phyloP scores from a whole-genome alignment of 2,329 filamentous ascomycete species.

The Boeremia exigua region DNA sequence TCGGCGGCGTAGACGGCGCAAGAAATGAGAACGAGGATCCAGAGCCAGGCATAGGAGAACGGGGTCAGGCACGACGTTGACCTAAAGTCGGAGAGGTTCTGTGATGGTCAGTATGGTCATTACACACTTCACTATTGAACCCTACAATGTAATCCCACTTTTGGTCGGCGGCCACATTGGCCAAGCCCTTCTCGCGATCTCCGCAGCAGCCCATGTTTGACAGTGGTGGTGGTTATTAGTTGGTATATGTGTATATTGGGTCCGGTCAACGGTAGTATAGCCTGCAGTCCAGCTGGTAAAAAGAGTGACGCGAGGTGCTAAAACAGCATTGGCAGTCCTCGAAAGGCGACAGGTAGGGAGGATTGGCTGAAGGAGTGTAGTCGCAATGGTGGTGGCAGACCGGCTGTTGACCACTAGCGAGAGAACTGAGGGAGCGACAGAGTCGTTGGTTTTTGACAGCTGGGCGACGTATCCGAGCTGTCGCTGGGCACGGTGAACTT shows the following conservation, averaged over 20 bases:
- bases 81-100: conserved; percentile 76
- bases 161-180: conserved; percentile 52
- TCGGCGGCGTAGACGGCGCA: conserved; percentile 87
- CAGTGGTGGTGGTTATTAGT: conserved; percentile 31
- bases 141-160: conserved; percentile 92
- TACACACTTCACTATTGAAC: conserved; percentile 15
- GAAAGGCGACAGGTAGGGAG: not conserved
- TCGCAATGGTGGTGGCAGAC: conserved; percentile 44
- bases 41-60: conserved; percentile 85
- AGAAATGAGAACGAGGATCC: conserved; percentile 78
- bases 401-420: conserved; percentile 47
- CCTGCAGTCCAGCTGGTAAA: conserved; percentile 47
- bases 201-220: conserved; percentile 47
- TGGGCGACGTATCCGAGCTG: conserved; percentile 23
- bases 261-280: conserved; percentile 44
- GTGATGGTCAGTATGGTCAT: conserved; percentile 26
- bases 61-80: conserved; percentile 76
- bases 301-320: conserved; percentile 39
- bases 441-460: conserved; percentile 27
- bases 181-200: conserved; percentile 45
- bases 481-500: conserved; percentile 18
- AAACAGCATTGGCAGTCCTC: conserved; percentile 31
- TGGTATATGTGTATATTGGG: conserved; percentile 21
- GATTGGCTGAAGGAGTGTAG: conserved; percentile 19
- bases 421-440: conserved; percentile 37